A percentile compares a stretch with the other conserved stretches of the same genome.
phyloP scores from a whole-genome alignment of 2,329 filamentous ascomycete genomes.

The Phaeosphaeriaceae sp. region DNA sequence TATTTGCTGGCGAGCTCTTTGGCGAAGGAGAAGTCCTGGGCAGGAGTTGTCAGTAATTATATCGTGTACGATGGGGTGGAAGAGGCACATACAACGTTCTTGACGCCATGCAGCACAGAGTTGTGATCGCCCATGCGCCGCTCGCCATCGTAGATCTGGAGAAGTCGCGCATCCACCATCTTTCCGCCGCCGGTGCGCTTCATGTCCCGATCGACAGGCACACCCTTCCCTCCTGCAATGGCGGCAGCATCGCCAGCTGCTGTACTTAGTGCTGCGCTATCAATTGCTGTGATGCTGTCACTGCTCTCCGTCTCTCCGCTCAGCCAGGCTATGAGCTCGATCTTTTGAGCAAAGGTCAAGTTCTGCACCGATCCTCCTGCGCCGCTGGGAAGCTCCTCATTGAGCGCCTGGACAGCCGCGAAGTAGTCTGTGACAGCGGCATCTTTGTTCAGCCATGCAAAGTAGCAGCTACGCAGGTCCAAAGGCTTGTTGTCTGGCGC shows the following conservation, averaged over 20 bases:
- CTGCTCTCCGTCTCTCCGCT: conserved; percentile 81
- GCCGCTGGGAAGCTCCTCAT: conserved; percentile 72
- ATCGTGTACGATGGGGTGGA: conserved; percentile 6
- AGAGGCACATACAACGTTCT: conserved; percentile 73
- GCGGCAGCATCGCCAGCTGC: conserved; percentile 60
- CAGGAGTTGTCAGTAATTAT: conserved; percentile 15
- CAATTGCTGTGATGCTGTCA: conserved; percentile 88
- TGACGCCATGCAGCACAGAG: conserved; percentile 82
- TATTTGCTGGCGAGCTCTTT: conserved; percentile 84
- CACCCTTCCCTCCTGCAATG: conserved; percentile 58
- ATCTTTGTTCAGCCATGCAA: conserved; percentile 94
- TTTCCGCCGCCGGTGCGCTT: conserved; percentile 42
- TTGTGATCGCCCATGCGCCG: conserved; percentile 93
- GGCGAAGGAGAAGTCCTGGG: conserved; percentile 90
- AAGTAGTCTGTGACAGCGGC: conserved; percentile 91
- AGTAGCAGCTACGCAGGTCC: conserved; percentile 93
- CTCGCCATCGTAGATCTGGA: conserved; percentile 91
- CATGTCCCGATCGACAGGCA: conserved; percentile 48
- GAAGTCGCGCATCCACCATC: conserved; percentile 76
- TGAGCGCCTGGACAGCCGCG: conserved; percentile 78
- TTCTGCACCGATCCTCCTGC: conserved; percentile 78
- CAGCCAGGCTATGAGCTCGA: conserved; percentile 93
- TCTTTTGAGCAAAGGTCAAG: conserved; percentile 86
- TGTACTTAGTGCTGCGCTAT: conserved; percentile 62
- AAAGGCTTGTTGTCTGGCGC: conserved; percentile 72